These are phyloP conservation scores for Gomphus bonarii DNA, from an alignment of 1,284 basidiomycete species.

Conservation along the genomic window DNA sequence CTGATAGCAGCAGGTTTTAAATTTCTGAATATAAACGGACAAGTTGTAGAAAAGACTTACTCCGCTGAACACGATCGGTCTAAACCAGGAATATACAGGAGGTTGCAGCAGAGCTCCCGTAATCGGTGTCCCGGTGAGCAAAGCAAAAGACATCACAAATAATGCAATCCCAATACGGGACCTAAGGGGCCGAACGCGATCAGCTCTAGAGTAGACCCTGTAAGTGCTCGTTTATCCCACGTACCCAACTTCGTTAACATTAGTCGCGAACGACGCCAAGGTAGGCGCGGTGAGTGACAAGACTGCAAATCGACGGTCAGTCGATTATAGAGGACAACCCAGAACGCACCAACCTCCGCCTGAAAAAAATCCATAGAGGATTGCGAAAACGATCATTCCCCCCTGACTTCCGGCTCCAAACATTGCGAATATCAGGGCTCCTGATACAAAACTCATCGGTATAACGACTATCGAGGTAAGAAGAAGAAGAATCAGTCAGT, in stretches of 20 bases:
- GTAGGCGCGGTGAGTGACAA: conserved; percentile 33
- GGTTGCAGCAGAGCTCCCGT: conserved; percentile 32
- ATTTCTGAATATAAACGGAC: background rate
- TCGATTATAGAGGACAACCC: conserved; percentile 1
- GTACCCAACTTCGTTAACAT: conserved; percentile 3
- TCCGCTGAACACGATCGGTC: conserved; percentile 32
- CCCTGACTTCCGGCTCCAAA: conserved; percentile 28
- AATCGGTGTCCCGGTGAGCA: conserved; percentile 37
- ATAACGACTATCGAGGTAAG: conserved; percentile 31
- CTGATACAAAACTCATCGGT: conserved; percentile 26
- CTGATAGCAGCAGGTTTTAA: no score
- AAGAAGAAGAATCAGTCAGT: conserved; percentile 24
- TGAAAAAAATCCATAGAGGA: conserved; percentile 41
- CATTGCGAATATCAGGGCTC: conserved; percentile 29
- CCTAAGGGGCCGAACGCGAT: background rate
- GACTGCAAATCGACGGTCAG: conserved; percentile 18
- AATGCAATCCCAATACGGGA: conserved; percentile 13
- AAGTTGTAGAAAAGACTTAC: conserved; percentile 20
- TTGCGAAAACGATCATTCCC: conserved; percentile 33
- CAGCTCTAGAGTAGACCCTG: background rate
- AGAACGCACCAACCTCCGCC: conserved; percentile 29
- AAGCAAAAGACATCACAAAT: conserved; percentile 25
- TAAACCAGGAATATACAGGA: conserved; percentile 29
- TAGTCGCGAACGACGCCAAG: conserved; percentile 26
- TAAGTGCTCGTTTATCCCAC: background rate